These are phyloP conservation scores for Peronospora belbahrii DNA, from an alignment of 352 stramenopile species.

Conservation along the genomic window DNA sequence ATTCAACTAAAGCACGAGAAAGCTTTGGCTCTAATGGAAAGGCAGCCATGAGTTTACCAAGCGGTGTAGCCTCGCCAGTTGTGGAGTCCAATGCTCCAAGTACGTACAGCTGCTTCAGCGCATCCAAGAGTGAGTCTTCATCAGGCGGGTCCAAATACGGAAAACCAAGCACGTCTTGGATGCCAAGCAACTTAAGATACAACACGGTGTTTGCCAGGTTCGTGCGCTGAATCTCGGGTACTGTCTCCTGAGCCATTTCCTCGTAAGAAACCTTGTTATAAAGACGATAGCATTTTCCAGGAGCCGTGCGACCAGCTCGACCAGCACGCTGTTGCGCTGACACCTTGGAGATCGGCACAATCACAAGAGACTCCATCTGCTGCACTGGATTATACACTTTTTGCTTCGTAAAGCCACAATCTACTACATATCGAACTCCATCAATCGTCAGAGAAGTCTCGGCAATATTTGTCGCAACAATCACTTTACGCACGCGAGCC, in stretches of 20 bases:
- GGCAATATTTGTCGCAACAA: conserved; percentile 90
- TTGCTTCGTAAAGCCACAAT: conserved; percentile 85
- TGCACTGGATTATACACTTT: conserved; percentile 86
- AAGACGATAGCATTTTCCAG: conserved; percentile 97
- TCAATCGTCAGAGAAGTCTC: conserved; percentile 99
- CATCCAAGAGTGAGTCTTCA: conserved; percentile 61
- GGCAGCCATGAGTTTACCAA: conserved; percentile 72
- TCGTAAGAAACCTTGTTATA: conserved; percentile 97
- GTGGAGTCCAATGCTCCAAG: conserved; percentile 49
- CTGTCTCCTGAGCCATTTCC: conserved; percentile 94
- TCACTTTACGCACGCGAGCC: conserved; percentile 68
- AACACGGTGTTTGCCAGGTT: conserved; percentile 94
- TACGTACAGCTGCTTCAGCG: conserved; percentile 65
- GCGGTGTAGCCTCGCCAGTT: conserved; percentile 40
- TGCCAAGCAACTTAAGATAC: conserved; percentile 65
- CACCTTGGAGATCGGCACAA: conserved; percentile 93
- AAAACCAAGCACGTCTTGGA: conserved; percentile 67
- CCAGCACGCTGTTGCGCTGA: conserved; percentile 92
- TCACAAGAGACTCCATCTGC: conserved; percentile 77
- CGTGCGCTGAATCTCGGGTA: conserved; percentile 96
- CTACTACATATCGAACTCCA: conserved; percentile 83
- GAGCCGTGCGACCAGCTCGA: conserved; percentile 91
- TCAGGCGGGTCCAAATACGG: conserved; percentile 61
- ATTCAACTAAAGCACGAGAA: conserved; percentile 55
- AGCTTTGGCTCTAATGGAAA: conserved; percentile 81